Evolutionary conservation across 192 early-diverging fungal genomes (phyloP).

Genomic region (Coemansia sp.): DNA sequence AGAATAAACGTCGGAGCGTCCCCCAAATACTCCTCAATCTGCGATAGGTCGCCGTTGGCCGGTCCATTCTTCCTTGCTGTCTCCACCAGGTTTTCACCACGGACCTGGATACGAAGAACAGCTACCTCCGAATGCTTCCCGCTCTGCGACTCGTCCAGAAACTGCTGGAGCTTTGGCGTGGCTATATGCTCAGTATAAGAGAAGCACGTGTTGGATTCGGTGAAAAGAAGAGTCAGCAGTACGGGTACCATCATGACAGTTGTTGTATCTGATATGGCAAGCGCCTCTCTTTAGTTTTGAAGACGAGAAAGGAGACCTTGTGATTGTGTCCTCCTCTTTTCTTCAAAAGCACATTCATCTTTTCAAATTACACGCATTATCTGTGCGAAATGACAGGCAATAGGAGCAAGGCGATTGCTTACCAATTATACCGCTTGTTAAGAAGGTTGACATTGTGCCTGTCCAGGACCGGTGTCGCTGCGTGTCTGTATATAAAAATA

Average conservation of each 20-base stretch:
- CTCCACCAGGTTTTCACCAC: conserved; percentile 45
- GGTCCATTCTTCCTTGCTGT: conserved; percentile 43
- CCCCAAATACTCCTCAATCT: conserved; percentile 34
- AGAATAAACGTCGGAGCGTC: conserved; percentile 41
- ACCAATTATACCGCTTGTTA: conserved; percentile 5
- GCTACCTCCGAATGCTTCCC: conserved; percentile 34
- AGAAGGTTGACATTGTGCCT: not conserved
- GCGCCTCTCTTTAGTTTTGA: too few relatives aligned
- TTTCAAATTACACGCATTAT: too few relatives aligned
- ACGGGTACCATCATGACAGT: too few relatives aligned
- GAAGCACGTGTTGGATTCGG: not conserved
- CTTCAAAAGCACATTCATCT: too few relatives aligned
- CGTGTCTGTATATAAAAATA: not conserved
- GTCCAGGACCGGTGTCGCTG: not conserved
- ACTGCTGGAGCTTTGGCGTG: conserved; percentile 43
- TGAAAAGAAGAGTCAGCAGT: too few relatives aligned
- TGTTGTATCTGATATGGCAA: too few relatives aligned
- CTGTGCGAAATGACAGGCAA: too few relatives aligned
- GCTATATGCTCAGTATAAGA: conserved; percentile 14
- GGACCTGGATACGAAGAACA: conserved; percentile 46
- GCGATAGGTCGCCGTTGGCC: conserved; percentile 39
- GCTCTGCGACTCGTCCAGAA: conserved; percentile 43
- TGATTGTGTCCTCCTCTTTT: too few relatives aligned
- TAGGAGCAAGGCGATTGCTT: not conserved
- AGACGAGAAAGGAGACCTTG: too few relatives aligned